phyloP scores from a whole-genome alignment of 768 basidiomycete species.

The Postia placenta region DNA sequence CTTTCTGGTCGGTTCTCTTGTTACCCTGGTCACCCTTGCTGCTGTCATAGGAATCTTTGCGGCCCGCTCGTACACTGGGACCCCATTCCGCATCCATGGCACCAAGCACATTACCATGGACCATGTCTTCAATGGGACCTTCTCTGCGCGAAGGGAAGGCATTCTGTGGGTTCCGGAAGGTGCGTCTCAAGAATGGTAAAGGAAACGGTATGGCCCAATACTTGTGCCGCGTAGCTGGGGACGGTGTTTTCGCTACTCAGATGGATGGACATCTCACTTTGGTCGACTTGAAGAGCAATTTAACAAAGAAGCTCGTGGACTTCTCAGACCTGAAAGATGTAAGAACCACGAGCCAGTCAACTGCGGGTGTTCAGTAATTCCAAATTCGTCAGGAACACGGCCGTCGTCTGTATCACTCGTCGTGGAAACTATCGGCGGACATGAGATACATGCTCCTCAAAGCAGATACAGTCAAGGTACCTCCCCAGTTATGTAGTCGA shows the following conservation, averaged over 20 bases:
- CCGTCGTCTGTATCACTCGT: constrained; percentile 38
- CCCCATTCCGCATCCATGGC: constrained; percentile 46
- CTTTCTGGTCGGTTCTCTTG: constrained; percentile 56
- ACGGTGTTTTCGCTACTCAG: constrained; percentile 79
- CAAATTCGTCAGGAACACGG: constrained; percentile 43
- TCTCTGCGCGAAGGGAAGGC: constrained; percentile 36
- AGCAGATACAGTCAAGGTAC: constrained; percentile 66
- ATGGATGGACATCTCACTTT: constrained; percentile 66
- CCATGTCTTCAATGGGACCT: constrained; percentile 91
- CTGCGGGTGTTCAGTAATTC: not conserved
- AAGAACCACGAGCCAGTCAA: constrained; percentile 15
- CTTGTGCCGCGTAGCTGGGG: constrained; percentile 57
- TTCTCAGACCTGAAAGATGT: constrained; percentile 62
- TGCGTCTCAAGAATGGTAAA: constrained; percentile 26
- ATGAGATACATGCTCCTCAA: constrained; percentile 86
- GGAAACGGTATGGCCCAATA: not conserved
- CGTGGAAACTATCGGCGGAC: constrained; percentile 86
- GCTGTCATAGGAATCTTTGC: constrained; percentile 72
- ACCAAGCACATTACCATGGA: constrained; percentile 75
- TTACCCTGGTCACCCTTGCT: constrained; percentile 53
- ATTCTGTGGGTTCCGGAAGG: constrained; percentile 93
- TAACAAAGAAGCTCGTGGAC: constrained; percentile 54
- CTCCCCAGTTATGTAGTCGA: not conserved
- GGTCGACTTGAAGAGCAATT: constrained; percentile 74
- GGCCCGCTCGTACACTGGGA: constrained; percentile 63